These are phyloP conservation scores for Eucalyptus cloeziana DNA, from an alignment of 345 rosid genomes.

Conservation along the genomic window DNA sequence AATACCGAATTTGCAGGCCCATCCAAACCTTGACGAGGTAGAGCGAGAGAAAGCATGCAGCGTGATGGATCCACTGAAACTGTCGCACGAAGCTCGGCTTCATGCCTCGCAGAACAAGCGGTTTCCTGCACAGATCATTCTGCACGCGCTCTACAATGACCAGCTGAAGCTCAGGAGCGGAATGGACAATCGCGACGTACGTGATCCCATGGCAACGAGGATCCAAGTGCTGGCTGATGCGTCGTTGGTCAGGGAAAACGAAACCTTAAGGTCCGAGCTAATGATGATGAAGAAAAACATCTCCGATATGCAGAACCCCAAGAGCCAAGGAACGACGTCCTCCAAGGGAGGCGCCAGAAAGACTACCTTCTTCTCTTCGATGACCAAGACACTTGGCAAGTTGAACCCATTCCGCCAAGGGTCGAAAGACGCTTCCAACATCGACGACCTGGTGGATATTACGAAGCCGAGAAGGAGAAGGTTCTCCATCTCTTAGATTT, in stretches of 20 bases:
- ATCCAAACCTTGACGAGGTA: slow-evolving; percentile 81
- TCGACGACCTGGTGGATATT: slow-evolving; percentile 22
- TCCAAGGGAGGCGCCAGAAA: not conserved
- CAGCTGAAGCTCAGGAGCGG: slow-evolving; percentile 69
- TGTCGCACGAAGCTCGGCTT: slow-evolving; percentile 74
- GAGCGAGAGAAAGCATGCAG: slow-evolving; percentile 85
- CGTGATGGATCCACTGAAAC: slow-evolving; percentile 74
- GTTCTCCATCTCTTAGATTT: slow-evolving; percentile 65
- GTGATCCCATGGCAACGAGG: slow-evolving; percentile 31
- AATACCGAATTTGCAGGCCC: slow-evolving; percentile 20
- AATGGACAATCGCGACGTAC: not conserved
- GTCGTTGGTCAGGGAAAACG: slow-evolving; percentile 71
- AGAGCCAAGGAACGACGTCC: not conserved
- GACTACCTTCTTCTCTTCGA: slow-evolving; percentile 52
- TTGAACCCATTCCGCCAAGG: slow-evolving; percentile 73
- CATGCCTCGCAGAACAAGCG: slow-evolving; percentile 96
- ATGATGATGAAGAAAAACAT: slow-evolving; percentile 70
- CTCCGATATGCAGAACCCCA: slow-evolving; percentile 40
- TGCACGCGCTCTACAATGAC: slow-evolving; percentile 74
- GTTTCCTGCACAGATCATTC: slow-evolving; percentile 63
- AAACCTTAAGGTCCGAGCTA: slow-evolving; percentile 67
- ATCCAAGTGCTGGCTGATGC: slow-evolving; percentile 51
- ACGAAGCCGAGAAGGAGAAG: slow-evolving; percentile 88
- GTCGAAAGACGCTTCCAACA: slow-evolving; percentile 63
- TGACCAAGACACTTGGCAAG: slow-evolving; percentile 75